Base-by-base conservation (phyloP, 1,284 basidiomycete genomes). In the Trametes polyzona region DNA sequence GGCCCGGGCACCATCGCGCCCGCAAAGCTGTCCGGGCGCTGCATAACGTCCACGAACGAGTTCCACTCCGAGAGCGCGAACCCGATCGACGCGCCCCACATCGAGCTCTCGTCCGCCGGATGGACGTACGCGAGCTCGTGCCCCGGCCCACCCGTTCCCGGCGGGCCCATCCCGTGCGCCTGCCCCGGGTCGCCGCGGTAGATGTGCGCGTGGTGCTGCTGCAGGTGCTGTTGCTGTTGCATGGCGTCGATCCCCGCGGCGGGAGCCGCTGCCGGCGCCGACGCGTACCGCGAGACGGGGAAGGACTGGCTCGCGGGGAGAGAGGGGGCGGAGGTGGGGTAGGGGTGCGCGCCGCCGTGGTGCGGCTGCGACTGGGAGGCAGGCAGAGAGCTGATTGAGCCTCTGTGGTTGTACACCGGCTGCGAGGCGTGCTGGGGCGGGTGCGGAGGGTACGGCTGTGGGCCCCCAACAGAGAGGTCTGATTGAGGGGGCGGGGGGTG, bases 41-140 rank as follows among this genome's bases (percentile, higher is more conserved):
- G 76, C 71, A 80, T 76, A 32, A 74, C 78, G 58, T 78, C 73
- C 59, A 81, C 67, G 61, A 82, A 80, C 57, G 74, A 73, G 49
- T 73, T 67, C 79, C 79, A 76, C 66, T 76, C 74, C 39, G 69
- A 71, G 52, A 72, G 66, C 44, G 70, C 74, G 41, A 78, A 75
- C 32, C 75, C 75, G 37, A 75, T 69, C 33, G 72, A 72, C 46
- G 74, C 71, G 43, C 74, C 74, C 76, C 76, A 78, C 69, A 76
- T 70, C 49, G 70, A 69, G 48, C 70, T 67, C 56, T 74, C 74
- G 51, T 73, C 72, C 33, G 73, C 67, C 3, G 69, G 63, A 49
- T 71, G 70, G 33, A 67, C 59, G 55, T 68, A 71, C 54, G 52
- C 47, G 57, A 58, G 39, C 50, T 53, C 56, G 55, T 64, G 52